A percentile compares a stretch with the other conserved stretches of the same genome.
phyloP scores from a whole-genome alignment of 805 yeast species.

The Yarrowia sp. region DNA sequence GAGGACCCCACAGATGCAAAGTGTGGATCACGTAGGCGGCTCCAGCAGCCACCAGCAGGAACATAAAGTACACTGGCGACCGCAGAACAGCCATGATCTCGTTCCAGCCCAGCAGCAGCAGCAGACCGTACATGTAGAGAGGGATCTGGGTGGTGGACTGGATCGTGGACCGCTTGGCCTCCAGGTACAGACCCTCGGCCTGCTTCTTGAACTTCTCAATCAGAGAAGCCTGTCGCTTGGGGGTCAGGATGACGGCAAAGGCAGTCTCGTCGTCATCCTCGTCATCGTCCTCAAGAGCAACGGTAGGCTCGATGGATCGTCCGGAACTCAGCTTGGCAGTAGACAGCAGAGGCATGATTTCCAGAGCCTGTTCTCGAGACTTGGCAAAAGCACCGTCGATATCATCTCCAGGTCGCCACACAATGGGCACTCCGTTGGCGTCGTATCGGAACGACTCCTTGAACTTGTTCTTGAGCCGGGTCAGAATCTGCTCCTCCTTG shows the following conservation, averaged over 20 bases:
- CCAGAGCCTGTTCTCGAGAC: conserved; percentile 66
- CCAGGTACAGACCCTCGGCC: conserved; percentile 79
- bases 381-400: conserved; percentile 68
- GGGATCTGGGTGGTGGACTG: conserved; percentile 84
- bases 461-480: conserved; percentile 76
- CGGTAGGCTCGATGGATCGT: conserved; percentile 65
- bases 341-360: conserved; percentile 65
- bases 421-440: conserved; percentile 76
- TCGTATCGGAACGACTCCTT: conserved; percentile 87
- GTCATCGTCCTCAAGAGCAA: conserved; percentile 54
- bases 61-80: conserved; percentile 76
- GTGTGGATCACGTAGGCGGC: conserved; percentile 71
- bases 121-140: conserved; percentile 73
- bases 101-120: conserved; percentile 90
- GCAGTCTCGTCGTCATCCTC: conserved; percentile 51
- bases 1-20: conserved; percentile 79
- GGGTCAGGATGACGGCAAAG: conserved; percentile 63
- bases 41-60: conserved; percentile 64
- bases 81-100: conserved; percentile 88
- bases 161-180: conserved; percentile 85
- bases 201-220: conserved; percentile 70
- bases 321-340: conserved; percentile 59
- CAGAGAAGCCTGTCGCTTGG: conserved; percentile 64
- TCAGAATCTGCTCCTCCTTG: conserved; percentile 68
- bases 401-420: conserved; percentile 78